Percentiles rank a stretch among this genome's conserved stretches.
Conservation (phyloP, 1,284 basidiomycete genomes). For the Moesziomyces sp. region DNA sequence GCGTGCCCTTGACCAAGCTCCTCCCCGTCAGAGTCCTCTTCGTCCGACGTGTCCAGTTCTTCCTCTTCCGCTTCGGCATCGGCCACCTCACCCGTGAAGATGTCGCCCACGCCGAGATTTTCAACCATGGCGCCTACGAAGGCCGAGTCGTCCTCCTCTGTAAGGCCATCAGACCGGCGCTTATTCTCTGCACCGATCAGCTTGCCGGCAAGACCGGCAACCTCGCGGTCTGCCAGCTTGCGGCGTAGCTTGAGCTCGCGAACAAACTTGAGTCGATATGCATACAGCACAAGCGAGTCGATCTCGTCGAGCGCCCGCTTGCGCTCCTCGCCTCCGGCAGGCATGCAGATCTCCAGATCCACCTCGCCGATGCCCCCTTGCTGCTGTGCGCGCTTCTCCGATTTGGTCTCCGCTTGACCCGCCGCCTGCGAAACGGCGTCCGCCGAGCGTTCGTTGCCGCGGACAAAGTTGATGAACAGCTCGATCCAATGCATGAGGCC, state of each 20-base stretch:
- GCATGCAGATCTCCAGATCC: conserved; percentile 63
- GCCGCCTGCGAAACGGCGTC: conserved; percentile 69
- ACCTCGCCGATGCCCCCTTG: conserved; percentile 56
- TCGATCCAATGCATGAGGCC: conserved; percentile 97
- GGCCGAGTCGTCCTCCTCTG: conserved; percentile 51
- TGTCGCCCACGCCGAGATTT: conserved; percentile 63
- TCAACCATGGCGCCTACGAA: conserved; percentile 63
- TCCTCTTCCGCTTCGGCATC: conserved; percentile 63
- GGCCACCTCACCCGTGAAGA: conserved; percentile 59
- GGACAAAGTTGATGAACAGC: conserved; percentile 87
- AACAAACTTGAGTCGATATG: conserved; percentile 63
- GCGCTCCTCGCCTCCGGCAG: conserved; percentile 56
- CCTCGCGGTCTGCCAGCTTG: conserved; percentile 54
- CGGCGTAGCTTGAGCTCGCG: conserved; percentile 63
- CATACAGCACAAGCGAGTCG: conserved; percentile 61
- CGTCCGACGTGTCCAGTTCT: conserved; percentile 53
- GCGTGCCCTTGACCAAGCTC: conserved; percentile 53
- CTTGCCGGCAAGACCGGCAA: conserved; percentile 51
- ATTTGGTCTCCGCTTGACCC: conserved; percentile 69
- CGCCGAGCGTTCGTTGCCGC: conserved; percentile 78
- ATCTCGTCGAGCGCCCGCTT: conserved; percentile 58
- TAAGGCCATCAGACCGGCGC: conserved; percentile 40
- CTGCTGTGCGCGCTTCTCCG: conserved; percentile 7
- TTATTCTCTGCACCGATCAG: conserved; percentile 39
- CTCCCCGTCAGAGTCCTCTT: conserved; percentile 69